Conservation (phyloP, 2,329 filamentous ascomycete genomes). For the Ilyonectria mors-panacis region DNA sequence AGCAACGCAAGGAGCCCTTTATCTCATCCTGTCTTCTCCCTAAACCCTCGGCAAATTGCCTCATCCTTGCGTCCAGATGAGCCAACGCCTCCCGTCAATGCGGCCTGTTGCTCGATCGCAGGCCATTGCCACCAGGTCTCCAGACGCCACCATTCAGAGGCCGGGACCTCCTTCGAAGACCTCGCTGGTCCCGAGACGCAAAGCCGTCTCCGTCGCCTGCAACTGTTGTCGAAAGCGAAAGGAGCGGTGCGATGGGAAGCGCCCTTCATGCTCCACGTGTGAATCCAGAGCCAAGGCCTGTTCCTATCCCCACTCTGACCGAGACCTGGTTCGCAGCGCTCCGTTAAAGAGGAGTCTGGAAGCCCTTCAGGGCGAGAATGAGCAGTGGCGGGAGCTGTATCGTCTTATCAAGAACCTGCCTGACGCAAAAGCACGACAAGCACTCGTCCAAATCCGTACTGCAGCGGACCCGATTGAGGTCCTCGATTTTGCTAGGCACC, state of each 20-base stretch:
- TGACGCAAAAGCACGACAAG: constrained; percentile 14
- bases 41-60: too few relatives aligned
- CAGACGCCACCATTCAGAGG: not conserved
- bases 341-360: not conserved
- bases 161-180: not conserved
- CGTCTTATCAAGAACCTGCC: constrained; percentile 20
- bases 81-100: not conserved
- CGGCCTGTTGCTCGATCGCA: not conserved
- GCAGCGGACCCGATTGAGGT: constrained; percentile 26
- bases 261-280: constrained; percentile 12
- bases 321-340: not conserved
- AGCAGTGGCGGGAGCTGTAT: constrained; percentile 35
- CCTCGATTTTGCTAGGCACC: constrained; percentile 4
- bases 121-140: not conserved
- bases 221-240: constrained; percentile 17
- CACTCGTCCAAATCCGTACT: constrained; percentile 23
- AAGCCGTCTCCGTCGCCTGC: constrained; percentile 7
- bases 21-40: too few relatives aligned
- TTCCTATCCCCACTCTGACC: not conserved
- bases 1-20: not conserved
- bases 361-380: constrained; percentile 32
- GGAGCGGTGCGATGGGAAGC: constrained; percentile 17
- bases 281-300: not conserved
- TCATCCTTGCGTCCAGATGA: not conserved
- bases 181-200: constrained; percentile 4